A percentile compares a stretch with the other conserved stretches of the same genome.
Evolutionary conservation across 1,284 basidiomycete genomes (phyloP).

Genomic region (Boletus semigastroideus): DNA sequence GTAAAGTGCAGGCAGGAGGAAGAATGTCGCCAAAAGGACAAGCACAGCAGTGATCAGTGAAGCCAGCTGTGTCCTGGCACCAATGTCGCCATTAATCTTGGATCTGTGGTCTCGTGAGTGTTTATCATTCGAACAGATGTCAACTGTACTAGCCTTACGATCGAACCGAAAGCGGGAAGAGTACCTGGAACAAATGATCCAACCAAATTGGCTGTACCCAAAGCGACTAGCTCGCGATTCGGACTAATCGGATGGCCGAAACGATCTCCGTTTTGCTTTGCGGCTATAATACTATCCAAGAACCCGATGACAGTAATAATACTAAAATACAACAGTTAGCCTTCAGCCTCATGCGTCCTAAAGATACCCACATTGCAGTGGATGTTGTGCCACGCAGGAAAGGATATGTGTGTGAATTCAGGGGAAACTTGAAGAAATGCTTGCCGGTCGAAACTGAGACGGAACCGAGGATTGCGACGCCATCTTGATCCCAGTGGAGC

Average conservation of each 20-base stretch:
- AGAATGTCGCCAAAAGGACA: conserved; percentile 83
- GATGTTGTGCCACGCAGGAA: conserved; percentile 76
- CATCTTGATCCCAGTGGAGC: conserved; percentile 74
- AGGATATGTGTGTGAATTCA: conserved; percentile 56
- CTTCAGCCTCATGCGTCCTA: not conserved
- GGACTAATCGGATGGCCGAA: conserved; percentile 89
- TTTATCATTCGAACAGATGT: not conserved
- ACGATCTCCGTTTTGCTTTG: conserved; percentile 81
- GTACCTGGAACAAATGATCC: conserved; percentile 83
- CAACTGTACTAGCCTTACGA: conserved; percentile 61
- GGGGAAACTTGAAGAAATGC: conserved; percentile 67
- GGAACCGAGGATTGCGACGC: conserved; percentile 80
- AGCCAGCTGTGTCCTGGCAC: conserved; percentile 86
- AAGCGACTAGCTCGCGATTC: conserved; percentile 87
- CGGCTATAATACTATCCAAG: conserved; percentile 81
- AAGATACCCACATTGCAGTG: conserved; percentile 63
- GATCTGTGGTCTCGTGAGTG: conserved; percentile 47
- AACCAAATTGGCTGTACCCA: conserved; percentile 81
- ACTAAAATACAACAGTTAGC: conserved; percentile 35
- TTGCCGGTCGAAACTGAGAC: conserved; percentile 62
- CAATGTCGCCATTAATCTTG: conserved; percentile 83
- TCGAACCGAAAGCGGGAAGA: conserved; percentile 86
- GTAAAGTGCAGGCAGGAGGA: conserved; percentile 77
- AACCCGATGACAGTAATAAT: conserved; percentile 75
- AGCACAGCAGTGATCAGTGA: conserved; percentile 75